phyloP scores from a whole-genome alignment of 306 rosid species.

The Fragaria vesca region DNA sequence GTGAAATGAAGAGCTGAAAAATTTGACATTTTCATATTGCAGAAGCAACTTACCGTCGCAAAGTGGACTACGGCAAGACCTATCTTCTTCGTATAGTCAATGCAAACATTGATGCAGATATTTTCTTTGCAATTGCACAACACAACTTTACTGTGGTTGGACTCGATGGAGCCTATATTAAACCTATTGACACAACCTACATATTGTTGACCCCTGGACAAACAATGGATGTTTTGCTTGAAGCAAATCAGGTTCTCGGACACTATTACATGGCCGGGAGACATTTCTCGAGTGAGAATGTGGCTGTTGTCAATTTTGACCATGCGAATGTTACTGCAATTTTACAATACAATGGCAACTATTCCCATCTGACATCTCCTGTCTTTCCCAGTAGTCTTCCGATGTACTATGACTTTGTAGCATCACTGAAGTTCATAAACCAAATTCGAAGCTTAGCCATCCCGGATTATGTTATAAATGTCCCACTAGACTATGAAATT shows the following conservation, averaged over 20 bases:
- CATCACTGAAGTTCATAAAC: constrained; percentile 3
- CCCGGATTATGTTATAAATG: not conserved
- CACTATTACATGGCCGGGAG: constrained; percentile 25
- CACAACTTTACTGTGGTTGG: constrained; percentile 21
- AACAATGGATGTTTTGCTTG: constrained; percentile 26
- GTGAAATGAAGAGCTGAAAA: not conserved
- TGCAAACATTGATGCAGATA: constrained; percentile 25
- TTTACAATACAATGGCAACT: not conserved
- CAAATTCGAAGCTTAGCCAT: constrained; percentile 14
- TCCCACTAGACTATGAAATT: not conserved
- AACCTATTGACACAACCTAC: constrained; percentile 9
- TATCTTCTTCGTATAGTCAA: constrained; percentile 3
- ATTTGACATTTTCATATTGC: not conserved
- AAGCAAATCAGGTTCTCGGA: constrained; percentile 21
- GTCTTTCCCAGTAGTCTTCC: constrained; percentile 11
- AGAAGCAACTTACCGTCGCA: not conserved
- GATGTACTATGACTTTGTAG: not conserved
- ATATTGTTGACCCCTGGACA: constrained; percentile 26
- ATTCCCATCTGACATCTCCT: not conserved
- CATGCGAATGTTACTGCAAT: constrained; percentile 27
- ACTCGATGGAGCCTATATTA: constrained; percentile 20
- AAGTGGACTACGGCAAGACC: constrained; percentile 5
- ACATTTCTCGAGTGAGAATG: constrained; percentile 3
- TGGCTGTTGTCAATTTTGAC: constrained; percentile 17
- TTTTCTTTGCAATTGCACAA: constrained; percentile 25